Conservation (phyloP, 371 early-diverging fungal species). For the Sporodiniella umbellata region DNA sequence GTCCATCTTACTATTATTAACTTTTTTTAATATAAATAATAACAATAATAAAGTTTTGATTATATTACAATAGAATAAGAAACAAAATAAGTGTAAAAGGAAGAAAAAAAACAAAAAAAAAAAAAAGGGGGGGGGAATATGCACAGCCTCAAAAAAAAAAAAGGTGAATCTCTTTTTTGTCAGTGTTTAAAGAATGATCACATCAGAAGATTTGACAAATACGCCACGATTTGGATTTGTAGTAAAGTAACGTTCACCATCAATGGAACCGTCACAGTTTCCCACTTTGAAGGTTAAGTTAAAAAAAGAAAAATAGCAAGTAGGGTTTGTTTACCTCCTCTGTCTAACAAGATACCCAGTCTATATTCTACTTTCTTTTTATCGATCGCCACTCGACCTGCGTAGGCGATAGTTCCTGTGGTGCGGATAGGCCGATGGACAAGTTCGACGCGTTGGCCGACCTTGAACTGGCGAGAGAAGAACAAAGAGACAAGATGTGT, state of each 20-base stretch:
- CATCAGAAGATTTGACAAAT: slow-evolving; percentile 14
- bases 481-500: slow-evolving; percentile 8
- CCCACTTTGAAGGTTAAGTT: slow-evolving; percentile 17
- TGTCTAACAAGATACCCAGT: slow-evolving; percentile 25
- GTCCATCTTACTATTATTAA: no score
- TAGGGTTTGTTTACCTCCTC: slow-evolving; percentile 15
- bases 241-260: slow-evolving; percentile 26
- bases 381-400: slow-evolving; percentile 10
- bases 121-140: no score
- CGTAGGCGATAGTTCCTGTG: slow-evolving; percentile 22
- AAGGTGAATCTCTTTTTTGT: no score
- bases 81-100: no score
- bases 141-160: no score
- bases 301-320: not conserved
- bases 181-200: not conserved
- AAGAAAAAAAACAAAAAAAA: no score
- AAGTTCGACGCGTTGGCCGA: slow-evolving; percentile 23
- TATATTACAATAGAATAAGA: no score
- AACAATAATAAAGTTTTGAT: no score
- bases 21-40: no score
- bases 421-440: slow-evolving; percentile 25
- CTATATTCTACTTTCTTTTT: slow-evolving; percentile 3
- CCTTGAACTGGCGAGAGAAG: slow-evolving; percentile 15
- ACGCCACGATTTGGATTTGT: slow-evolving; percentile 14
- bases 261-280: slow-evolving; percentile 30